These are phyloP conservation scores for Fistulinella cinereoalba DNA, from an alignment of 1,284 basidiomycete species.

Conservation along the genomic window DNA sequence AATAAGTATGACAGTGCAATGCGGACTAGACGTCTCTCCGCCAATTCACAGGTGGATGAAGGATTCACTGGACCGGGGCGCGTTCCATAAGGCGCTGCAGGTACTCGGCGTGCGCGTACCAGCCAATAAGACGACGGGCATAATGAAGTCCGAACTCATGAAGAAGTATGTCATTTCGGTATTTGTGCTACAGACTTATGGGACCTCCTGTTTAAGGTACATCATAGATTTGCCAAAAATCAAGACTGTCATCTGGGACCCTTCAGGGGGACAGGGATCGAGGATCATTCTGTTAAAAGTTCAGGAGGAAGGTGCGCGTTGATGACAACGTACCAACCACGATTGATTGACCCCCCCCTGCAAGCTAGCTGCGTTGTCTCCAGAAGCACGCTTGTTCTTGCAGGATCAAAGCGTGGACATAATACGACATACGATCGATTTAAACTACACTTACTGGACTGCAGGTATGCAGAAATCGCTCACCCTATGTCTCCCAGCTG, in stretches of 20 bases:
- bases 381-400: slow-evolving; percentile 54
- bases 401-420: slow-evolving; percentile 51
- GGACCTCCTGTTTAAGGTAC: slow-evolving; percentile 39
- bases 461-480: slow-evolving; percentile 51
- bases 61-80: slow-evolving; percentile 54
- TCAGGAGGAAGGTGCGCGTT: slow-evolving; percentile 52
- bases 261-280: slow-evolving; percentile 43
- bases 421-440: slow-evolving; percentile 55
- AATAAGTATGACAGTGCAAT: slow-evolving; percentile 13
- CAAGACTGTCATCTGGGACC: slow-evolving; percentile 55
- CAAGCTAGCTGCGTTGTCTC: slow-evolving; percentile 67
- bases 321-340: slow-evolving; percentile 4
- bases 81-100: slow-evolving; percentile 61
- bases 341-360: slow-evolving; percentile 27
- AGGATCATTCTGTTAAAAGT: slow-evolving; percentile 65
- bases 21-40: slow-evolving; percentile 52
- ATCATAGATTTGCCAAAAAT: slow-evolving; percentile 67
- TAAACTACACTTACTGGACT: slow-evolving; percentile 86
- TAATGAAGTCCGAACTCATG: slow-evolving; percentile 56
- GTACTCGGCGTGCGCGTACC: slow-evolving; percentile 68
- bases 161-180: slow-evolving; percentile 54
- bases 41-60: slow-evolving; percentile 48
- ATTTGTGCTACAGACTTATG: too few species aligned
- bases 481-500: background rate
- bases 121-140: slow-evolving; percentile 50